These are phyloP conservation scores for Ganoderma lingzhi DNA, from an alignment of 1,284 basidiomycete species.

Conservation along the genomic window DNA sequence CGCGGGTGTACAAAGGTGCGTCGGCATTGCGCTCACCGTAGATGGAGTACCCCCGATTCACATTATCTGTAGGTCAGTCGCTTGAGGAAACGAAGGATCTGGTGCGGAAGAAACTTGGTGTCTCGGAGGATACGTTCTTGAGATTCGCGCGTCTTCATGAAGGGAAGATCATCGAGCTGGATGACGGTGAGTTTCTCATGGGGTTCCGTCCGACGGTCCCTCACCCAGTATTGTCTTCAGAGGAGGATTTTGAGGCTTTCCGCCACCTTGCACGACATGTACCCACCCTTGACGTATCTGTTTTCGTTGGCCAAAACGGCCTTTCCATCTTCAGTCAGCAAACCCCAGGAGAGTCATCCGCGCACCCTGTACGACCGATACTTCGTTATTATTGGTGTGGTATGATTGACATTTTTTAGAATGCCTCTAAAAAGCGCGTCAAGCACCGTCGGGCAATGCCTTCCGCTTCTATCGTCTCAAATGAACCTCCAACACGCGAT, in stretches of 20 bases:
- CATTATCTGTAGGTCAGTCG: conserved; percentile 56
- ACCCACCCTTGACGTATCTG: conserved; percentile 48
- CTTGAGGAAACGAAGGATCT: conserved; percentile 62
- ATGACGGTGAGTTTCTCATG: conserved; percentile 62
- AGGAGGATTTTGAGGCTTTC: conserved; percentile 82
- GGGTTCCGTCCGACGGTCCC: conserved; percentile 9
- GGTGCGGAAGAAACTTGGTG: conserved; percentile 66
- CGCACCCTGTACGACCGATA: conserved; percentile 7
- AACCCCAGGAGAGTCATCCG: conserved; percentile 2
- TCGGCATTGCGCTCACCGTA: conserved; percentile 3
- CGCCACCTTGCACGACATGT: conserved; percentile 50
- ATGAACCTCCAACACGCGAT: not conserved
- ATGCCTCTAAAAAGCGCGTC: conserved; percentile 8
- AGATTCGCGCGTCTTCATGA: conserved; percentile 63
- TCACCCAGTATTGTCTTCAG: conserved; percentile 44
- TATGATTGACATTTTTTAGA: not conserved
- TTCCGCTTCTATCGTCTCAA: not conserved
- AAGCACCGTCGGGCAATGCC: conserved; percentile 2
- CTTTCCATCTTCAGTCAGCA: conserved; percentile 16
- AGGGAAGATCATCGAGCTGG: conserved; percentile 66
- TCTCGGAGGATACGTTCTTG: conserved; percentile 51
- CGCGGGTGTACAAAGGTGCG: conserved; percentile 42
- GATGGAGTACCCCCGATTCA: not conserved
- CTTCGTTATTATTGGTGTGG: not conserved
- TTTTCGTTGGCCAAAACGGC: conserved; percentile 38